phyloP scores from a whole-genome alignment of 106 monocot species.

The Iris macrosiphon region DNA sequence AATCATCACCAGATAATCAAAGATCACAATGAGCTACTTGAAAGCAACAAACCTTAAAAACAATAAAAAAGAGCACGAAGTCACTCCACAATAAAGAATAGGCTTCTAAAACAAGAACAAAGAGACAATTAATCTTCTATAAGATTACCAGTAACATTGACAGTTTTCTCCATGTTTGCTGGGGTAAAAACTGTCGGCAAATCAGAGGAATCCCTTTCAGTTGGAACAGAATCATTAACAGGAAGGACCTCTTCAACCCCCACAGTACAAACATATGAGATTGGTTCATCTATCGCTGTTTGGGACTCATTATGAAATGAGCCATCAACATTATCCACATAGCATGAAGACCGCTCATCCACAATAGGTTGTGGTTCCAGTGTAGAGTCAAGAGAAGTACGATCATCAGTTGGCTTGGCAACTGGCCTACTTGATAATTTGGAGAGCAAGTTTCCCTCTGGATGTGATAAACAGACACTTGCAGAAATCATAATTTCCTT shows the following conservation, averaged over 20 bases:
- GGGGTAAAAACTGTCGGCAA: neutral
- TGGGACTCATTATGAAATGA: neutral
- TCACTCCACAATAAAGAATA: constrained; percentile 1
- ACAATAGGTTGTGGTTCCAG: neutral
- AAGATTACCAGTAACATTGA: constrained; percentile 1
- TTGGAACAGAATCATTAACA: neutral
- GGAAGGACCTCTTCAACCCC: neutral
- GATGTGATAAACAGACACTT: neutral
- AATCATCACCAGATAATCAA: neutral
- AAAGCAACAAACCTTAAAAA: too few species aligned
- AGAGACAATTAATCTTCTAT: neutral
- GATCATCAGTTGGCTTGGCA: neutral
- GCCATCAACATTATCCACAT: neutral
- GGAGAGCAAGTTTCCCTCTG: neutral
- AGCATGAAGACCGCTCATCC: neutral
- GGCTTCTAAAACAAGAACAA: too few species aligned
- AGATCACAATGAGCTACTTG: too few species aligned
- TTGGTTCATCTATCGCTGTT: neutral
- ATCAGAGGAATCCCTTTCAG: neutral
- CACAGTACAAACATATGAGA: neutral
- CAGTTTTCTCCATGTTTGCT: neutral
- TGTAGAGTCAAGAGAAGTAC: neutral
- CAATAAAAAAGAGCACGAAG: neutral
- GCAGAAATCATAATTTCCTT: neutral
- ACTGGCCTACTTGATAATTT: neutral